Evolutionary conservation across 2,329 filamentous ascomycete genomes (phyloP).

Genomic region (Aspergillus nomiae): DNA sequence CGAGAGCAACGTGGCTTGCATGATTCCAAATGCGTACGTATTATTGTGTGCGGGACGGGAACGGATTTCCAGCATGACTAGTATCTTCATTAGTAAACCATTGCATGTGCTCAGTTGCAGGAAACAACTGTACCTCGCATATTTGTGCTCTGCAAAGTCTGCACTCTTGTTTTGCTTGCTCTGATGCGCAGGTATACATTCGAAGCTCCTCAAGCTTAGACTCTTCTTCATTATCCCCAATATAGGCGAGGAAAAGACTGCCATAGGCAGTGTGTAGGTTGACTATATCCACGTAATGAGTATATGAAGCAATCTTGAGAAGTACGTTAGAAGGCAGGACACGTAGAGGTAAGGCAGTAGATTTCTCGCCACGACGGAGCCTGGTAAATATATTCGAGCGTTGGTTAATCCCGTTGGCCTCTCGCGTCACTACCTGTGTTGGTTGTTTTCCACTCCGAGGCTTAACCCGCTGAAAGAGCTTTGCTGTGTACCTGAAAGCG

Average conservation of each 20-base stretch:
- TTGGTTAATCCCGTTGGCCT: not conserved
- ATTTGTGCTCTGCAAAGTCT: not conserved
- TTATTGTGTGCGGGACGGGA: not conserved
- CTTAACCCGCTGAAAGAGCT: not conserved
- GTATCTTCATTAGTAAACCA: not conserved
- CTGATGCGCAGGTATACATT: not conserved
- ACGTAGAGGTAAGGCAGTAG: not conserved
- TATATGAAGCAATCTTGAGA: not conserved
- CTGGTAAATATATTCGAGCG: not conserved
- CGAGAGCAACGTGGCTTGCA: not conserved
- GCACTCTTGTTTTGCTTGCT: not conserved
- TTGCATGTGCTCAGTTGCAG: not conserved
- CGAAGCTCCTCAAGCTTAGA: not conserved
- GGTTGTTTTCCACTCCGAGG: not conserved
- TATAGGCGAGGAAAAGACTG: not conserved
- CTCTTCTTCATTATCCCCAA: not conserved
- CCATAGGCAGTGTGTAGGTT: not conserved
- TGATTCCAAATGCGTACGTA: not conserved
- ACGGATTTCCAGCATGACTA: not conserved
- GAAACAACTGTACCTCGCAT: not conserved
- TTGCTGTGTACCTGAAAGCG: not conserved
- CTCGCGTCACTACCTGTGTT: not conserved
- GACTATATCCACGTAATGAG: not conserved
- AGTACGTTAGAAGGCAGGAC: not conserved
- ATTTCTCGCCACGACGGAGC: not conserved